A percentile compares a stretch with the other conserved stretches of the same genome.
These are phyloP conservation scores for Fragaria iinumae DNA, from an alignment of 306 rosid genomes.

Conservation along the genomic window DNA sequence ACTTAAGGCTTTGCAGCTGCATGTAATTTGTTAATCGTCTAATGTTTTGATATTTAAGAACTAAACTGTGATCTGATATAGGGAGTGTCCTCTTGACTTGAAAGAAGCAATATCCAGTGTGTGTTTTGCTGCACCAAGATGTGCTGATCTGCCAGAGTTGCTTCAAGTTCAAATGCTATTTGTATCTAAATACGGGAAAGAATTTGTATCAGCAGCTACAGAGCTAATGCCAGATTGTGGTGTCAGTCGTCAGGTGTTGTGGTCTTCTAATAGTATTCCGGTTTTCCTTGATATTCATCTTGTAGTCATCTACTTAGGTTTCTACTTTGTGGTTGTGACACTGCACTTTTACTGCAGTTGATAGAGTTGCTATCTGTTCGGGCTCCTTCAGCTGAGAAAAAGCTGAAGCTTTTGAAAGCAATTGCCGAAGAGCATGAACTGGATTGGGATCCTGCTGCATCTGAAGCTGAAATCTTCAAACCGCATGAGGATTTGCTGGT, in stretches of 20 bases:
- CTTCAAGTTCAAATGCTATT: conserved; percentile 85
- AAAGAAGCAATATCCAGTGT: conserved; percentile 94
- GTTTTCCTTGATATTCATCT: conserved; percentile 4
- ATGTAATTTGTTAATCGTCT: neutral
- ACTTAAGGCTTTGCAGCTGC: conserved; percentile 1
- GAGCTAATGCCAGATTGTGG: conserved; percentile 93
- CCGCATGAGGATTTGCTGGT: conserved; percentile 85
- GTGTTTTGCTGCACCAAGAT: conserved; percentile 96
- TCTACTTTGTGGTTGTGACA: conserved; percentile 27
- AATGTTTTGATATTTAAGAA: neutral
- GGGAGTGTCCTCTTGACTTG: conserved; percentile 94
- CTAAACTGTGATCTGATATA: conserved; percentile 24
- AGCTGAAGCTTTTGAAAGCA: conserved; percentile 81
- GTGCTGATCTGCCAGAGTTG: conserved; percentile 89
- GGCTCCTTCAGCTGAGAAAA: conserved; percentile 89
- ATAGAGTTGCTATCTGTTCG: conserved; percentile 84
- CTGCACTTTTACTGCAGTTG: conserved; percentile 47
- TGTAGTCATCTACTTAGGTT: neutral
- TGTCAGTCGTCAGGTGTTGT: conserved; percentile 89
- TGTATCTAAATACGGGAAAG: conserved; percentile 81
- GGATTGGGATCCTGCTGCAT: conserved; percentile 92
- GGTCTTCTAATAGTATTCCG: conserved; percentile 17
- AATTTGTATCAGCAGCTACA: conserved; percentile 79
- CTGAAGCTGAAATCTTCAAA: conserved; percentile 74
- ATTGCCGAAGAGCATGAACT: conserved; percentile 87